Conservation (phyloP, 2,329 filamentous ascomycete genomes). For the Colletotrichum plurivorum region DNA sequence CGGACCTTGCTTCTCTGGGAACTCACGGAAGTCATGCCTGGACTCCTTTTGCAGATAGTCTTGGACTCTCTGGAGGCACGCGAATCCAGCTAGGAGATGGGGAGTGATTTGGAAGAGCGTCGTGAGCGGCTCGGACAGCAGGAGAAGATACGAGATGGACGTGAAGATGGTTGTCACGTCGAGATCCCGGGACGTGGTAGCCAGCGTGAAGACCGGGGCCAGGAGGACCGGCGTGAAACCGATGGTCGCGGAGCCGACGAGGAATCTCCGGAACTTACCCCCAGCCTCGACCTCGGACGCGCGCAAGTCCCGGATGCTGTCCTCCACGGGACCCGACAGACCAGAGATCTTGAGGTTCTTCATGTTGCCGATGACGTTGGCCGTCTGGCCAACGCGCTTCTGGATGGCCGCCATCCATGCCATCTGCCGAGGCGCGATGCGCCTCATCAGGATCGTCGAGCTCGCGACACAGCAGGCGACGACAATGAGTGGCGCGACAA, state of each 20-base stretch:
- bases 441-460: conserved; percentile 40
- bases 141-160: conserved; percentile 50
- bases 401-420: conserved; percentile 42
- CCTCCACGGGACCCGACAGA: conserved; percentile 47
- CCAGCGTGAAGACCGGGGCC: conserved; percentile 51
- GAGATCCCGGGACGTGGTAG: conserved; percentile 44
- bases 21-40: conserved; percentile 40
- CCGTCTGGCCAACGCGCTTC: conserved; percentile 44
- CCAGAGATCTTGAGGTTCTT: conserved; percentile 56
- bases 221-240: conserved; percentile 53
- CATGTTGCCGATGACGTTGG: conserved; percentile 51
- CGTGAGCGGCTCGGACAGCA: conserved; percentile 50
- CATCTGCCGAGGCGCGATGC: conserved; percentile 50
- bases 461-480: conserved; percentile 48
- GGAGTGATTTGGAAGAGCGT: conserved; percentile 51
- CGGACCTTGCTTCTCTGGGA: background rate
- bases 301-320: conserved; percentile 51
- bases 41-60: conserved; percentile 51
- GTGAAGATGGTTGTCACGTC: conserved; percentile 50
- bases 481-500: conserved; percentile 61
- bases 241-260: conserved; percentile 46
- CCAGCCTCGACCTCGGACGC: conserved; percentile 49
- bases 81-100: conserved; percentile 46
- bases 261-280: conserved; percentile 45
- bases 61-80: conserved; percentile 53